Conservation (phyloP, 2,329 filamentous ascomycete genomes). For the Plenodomus tracheiphilus region DNA sequence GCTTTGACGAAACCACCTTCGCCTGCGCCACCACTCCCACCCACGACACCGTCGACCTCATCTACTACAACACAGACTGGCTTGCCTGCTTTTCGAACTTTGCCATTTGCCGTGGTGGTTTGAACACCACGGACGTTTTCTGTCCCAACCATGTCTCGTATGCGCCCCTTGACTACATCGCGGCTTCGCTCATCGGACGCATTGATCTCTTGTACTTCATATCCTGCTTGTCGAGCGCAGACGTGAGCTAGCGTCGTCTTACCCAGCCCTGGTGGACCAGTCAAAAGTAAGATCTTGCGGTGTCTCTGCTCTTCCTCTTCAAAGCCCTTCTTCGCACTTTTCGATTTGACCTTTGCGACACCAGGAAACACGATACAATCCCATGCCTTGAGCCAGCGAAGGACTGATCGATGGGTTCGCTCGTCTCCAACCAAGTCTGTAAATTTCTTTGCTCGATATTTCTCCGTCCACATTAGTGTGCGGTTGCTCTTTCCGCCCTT, state of each 20-base stretch:
- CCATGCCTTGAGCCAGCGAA: constrained; percentile 94
- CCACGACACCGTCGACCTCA: constrained; percentile 92
- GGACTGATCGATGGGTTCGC: constrained; percentile 83
- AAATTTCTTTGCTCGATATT: constrained; percentile 90
- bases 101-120: constrained; percentile 55
- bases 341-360: constrained; percentile 62
- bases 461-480: constrained; percentile 88
- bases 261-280: constrained; percentile 88
- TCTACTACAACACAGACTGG: constrained; percentile 95
- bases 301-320: constrained; percentile 74
- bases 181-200: constrained; percentile 92
- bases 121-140: constrained; percentile 84
- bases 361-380: constrained; percentile 90
- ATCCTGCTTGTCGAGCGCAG: constrained; percentile 91
- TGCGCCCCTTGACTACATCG: constrained; percentile 87
- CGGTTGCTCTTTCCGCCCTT: constrained; percentile 36
- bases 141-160: constrained; percentile 88
- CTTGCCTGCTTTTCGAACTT: constrained; percentile 72
- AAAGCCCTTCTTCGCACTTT: constrained; percentile 49
- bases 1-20: constrained; percentile 97
- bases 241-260: constrained; percentile 98
- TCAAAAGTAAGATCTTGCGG: constrained; percentile 85
- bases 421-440: constrained; percentile 95
- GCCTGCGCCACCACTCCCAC: constrained; percentile 67
- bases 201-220: constrained; percentile 96